Percentiles rank a stretch among this genome's conserved stretches.
These are phyloP conservation scores for Dothistroma pini DNA, from an alignment of 2,329 filamentous ascomycete species.

Conservation along the genomic window DNA sequence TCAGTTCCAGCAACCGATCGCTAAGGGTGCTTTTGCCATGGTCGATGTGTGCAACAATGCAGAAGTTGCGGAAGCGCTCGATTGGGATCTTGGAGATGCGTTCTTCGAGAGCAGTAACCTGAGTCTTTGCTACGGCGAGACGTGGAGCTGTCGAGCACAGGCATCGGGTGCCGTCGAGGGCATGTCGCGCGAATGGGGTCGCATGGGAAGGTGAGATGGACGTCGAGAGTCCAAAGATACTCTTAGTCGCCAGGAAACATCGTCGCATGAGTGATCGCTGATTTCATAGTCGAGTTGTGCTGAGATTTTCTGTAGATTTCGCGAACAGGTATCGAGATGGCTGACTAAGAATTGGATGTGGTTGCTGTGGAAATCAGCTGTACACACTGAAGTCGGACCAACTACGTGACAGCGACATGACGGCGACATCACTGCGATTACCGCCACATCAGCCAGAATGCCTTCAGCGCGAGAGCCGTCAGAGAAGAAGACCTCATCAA, in stretches of 20 bases:
- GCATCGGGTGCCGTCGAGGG: conserved; percentile 7
- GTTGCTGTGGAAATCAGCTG: background rate
- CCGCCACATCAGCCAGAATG: conserved; percentile 8
- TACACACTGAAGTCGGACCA: conserved; percentile 2
- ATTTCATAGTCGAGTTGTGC: background rate
- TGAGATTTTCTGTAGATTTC: background rate
- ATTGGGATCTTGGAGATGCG: conserved; percentile 73
- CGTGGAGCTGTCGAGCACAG: conserved; percentile 17
- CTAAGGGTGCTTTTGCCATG: conserved; percentile 97
- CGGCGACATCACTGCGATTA: background rate
- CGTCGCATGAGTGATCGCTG: conserved; percentile 43
- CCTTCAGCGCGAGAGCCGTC: conserved; percentile 10
- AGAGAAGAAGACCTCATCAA: conserved; percentile 7
- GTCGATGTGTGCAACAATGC: conserved; percentile 97
- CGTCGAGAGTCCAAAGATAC: conserved; percentile 19
- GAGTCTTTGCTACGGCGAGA: conserved; percentile 34
- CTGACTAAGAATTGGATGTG: background rate
- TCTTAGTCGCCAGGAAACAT: conserved; percentile 40
- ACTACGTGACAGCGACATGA: background rate
- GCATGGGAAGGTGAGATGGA: conserved; percentile 13
- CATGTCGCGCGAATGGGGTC: background rate
- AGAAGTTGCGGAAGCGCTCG: conserved; percentile 86
- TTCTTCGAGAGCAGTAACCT: conserved; percentile 54
- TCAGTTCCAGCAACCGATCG: conserved; percentile 87
- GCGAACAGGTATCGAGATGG: background rate